Base-by-base conservation (phyloP, 2,329 filamentous ascomycete species). In the Pseudogymnoascus sp. region DNA sequence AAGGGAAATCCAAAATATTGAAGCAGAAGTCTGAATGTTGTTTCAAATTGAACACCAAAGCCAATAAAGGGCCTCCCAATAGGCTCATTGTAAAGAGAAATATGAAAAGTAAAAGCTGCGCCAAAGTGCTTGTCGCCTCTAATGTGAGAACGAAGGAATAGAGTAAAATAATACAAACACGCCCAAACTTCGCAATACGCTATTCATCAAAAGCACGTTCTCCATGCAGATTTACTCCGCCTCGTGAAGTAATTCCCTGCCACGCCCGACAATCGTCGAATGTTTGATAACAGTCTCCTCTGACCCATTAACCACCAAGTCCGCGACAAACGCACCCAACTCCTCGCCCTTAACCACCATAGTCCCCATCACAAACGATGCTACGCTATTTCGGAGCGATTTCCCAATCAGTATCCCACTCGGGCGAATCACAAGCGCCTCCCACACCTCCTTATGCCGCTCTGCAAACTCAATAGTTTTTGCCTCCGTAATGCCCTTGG, bases 401-500 rank as follows among this genome's bases (percentile, higher is more conserved):
- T 7, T 60, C 64, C 2, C 42, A 39, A 22, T 67, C 42, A 2
- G 30, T 62, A 70, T 66, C 1, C 64, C 66, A 5, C 69, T 67
- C 2, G 69, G 69, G 28, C 63, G 63, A 11, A 69, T 64, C 8
- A 69, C 63, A 25, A 66, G 61, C 16, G 65, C 65, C 60, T 39
- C 42, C 69, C 67, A 70, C 14, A 58, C 52, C 14, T n/a, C 39
- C 2, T 62, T n/a, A 38, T 69, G 65, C 6, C 11, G 49, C n/a
- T 66, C 39, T 16, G 60, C 65, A 61, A 70, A 68, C n/a, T 66
- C 67, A 2, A 67, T 58, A n/a, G 63, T 64, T 61, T 58, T 64
- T 4, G 65, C 64, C 55, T 71, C 69, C 4, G 66, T 63, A 2
- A 60, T 3, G 66, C 70, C 70, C 64, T 70, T 71, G 14, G 69